These are phyloP conservation scores for Paramyrothecium roridum DNA, from an alignment of 2,329 filamentous ascomycete genomes.

Conservation along the genomic window DNA sequence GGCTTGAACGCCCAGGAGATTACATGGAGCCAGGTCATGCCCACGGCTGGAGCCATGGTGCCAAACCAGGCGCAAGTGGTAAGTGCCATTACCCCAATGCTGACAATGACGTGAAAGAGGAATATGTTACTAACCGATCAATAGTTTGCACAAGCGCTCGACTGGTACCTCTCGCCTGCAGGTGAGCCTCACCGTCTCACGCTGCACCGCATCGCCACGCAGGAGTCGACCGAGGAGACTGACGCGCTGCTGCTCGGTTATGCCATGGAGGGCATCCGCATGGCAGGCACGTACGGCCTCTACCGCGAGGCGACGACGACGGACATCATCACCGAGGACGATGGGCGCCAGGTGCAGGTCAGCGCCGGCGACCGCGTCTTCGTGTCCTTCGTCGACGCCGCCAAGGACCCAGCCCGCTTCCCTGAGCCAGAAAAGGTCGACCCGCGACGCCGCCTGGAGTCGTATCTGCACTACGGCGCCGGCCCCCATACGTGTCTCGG, in stretches of 20 bases:
- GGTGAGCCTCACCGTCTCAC: conserved; percentile 55
- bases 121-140: conserved; percentile 11
- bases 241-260: conserved; percentile 67
- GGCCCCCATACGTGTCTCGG: conserved; percentile 64
- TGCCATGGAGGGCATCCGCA: conserved; percentile 67
- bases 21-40: conserved; percentile 68
- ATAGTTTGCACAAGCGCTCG: conserved; percentile 68
- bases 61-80: conserved; percentile 69
- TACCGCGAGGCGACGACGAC: conserved; percentile 52
- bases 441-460: conserved; percentile 59
- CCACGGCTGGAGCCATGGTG: conserved; percentile 63
- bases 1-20: conserved; percentile 64
- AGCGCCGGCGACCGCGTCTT: conserved; percentile 59
- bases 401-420: conserved; percentile 56
- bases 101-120: background rate
- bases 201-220: conserved; percentile 56
- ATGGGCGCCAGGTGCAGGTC: conserved; percentile 48
- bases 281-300: conserved; percentile 60
- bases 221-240: conserved; percentile 51
- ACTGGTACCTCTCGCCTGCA: conserved; percentile 64
- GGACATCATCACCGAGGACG: conserved; percentile 47
- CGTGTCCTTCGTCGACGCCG: conserved; percentile 56
- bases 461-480: conserved; percentile 62
- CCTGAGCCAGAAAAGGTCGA: conserved; percentile 59
- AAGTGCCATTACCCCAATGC: conserved; percentile 29